Percentiles rank a stretch among this genome's conserved stretches.
Evolutionary conservation across 371 early-diverging fungal genomes (phyloP).

Genomic region (Catenaria anguillulae): DNA sequence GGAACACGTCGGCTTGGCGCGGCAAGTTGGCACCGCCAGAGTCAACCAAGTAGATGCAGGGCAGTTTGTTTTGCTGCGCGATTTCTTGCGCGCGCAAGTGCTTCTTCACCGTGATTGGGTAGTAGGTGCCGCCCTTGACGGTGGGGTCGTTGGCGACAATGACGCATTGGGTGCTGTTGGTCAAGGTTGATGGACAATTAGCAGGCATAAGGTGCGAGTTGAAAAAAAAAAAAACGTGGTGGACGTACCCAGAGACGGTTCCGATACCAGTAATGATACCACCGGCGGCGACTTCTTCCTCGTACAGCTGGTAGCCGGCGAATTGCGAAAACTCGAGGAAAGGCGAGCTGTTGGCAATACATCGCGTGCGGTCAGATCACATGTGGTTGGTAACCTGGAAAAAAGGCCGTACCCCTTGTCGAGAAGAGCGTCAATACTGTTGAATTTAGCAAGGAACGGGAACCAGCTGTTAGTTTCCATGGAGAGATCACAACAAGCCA

Average conservation of each 20-base stretch:
- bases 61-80: slow-evolving; percentile 81
- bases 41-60: slow-evolving; percentile 93
- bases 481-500: too few relatives aligned
- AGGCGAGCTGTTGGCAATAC: slow-evolving; percentile 57
- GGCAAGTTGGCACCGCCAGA: slow-evolving; percentile 96
- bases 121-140: slow-evolving; percentile 94
- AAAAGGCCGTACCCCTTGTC: neutral
- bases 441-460: too few relatives aligned
- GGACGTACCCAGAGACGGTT: slow-evolving; percentile 68
- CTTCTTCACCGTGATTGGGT: slow-evolving; percentile 89
- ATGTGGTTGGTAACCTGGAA: too few relatives aligned
- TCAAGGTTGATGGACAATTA: too few relatives aligned
- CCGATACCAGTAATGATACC: slow-evolving; percentile 96
- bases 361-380: too few relatives aligned
- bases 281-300: slow-evolving; percentile 72
- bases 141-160: slow-evolving; percentile 91
- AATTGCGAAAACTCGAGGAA: slow-evolving; percentile 91
- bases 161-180: slow-evolving; percentile 13
- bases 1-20: slow-evolving; percentile 89
- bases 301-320: slow-evolving; percentile 84
- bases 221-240: neutral
- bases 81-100: slow-evolving; percentile 96
- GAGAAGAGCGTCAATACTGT: neutral
- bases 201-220: too few relatives aligned
- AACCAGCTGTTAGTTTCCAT: too few relatives aligned